A percentile compares a stretch with the other conserved stretches of the same genome.
These are phyloP conservation scores for Dioscorea dumetorum DNA, from an alignment of 106 monocot genomes.

Conservation along the genomic window DNA sequence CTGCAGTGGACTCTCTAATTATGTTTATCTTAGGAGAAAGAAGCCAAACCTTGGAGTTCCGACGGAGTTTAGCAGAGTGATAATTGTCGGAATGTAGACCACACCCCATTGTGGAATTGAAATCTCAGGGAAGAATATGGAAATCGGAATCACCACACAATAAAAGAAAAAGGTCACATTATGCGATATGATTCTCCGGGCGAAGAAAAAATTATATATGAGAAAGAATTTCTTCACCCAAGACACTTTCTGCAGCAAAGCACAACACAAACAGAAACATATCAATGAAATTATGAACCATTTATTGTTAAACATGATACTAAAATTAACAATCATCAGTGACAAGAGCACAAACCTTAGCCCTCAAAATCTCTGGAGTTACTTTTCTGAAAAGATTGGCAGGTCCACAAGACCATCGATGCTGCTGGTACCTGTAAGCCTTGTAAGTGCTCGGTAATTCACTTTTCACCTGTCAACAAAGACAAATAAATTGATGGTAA, in stretches of 20 bases:
- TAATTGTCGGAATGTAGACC: constrained; percentile 56
- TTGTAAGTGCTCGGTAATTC: constrained; percentile 30
- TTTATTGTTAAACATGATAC: not conserved
- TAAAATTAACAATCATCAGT: not conserved
- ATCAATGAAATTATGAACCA: not conserved
- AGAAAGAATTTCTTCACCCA: constrained; percentile 62
- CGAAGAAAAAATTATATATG: constrained; percentile 76
- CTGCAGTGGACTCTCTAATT: too few species aligned
- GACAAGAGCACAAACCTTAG: constrained; percentile 6
- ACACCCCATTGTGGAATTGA: constrained; percentile 55
- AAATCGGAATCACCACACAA: constrained; percentile 53
- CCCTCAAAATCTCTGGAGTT: constrained; percentile 13
- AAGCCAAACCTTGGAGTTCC: constrained; percentile 46
- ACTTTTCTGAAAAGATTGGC: constrained; percentile 33
- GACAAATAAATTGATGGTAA: too few species aligned
- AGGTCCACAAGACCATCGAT: constrained; percentile 33
- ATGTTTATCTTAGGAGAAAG: not conserved
- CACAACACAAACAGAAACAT: not conserved
- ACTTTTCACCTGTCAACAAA: constrained; percentile 11
- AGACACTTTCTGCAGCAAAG: constrained; percentile 37
- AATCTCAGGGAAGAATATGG: constrained; percentile 60
- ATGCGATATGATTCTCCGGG: constrained; percentile 54
- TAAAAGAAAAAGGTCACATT: constrained; percentile 73
- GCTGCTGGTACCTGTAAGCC: constrained; percentile 30
- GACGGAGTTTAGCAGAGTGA: constrained; percentile 63